These are phyloP conservation scores for Kuraishia cidri DNA, from an alignment of 805 yeast genomes.

Conservation along the genomic window DNA sequence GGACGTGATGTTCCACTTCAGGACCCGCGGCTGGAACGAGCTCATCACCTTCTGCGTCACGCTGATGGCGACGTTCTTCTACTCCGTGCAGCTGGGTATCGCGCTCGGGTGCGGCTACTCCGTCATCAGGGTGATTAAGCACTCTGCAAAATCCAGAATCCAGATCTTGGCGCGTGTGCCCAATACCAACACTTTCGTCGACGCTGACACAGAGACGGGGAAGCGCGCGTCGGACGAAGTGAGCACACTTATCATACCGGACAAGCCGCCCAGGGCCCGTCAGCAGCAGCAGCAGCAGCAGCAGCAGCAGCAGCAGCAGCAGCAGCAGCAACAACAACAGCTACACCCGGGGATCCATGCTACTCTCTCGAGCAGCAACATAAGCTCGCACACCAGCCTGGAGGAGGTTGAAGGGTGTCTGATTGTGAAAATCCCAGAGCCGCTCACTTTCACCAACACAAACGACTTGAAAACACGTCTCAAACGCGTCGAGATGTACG, in stretches of 20 bases:
- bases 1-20: constrained; percentile 67
- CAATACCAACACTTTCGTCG: constrained; percentile 52
- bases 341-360: not conserved
- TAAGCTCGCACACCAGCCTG: constrained; percentile 14
- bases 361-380: constrained; percentile 1
- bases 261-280: not conserved
- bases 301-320: no score
- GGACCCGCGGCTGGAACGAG: constrained; percentile 71
- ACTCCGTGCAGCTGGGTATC: constrained; percentile 85
- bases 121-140: constrained; percentile 67
- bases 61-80: constrained; percentile 50
- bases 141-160: constrained; percentile 74
- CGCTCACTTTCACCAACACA: constrained; percentile 80
- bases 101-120: constrained; percentile 81
- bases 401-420: constrained; percentile 61
- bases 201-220: constrained; percentile 46
- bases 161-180: constrained; percentile 71
- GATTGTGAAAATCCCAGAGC: constrained; percentile 79
- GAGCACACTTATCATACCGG: not conserved
- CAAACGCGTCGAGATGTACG: constrained; percentile 65
- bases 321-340: no score
- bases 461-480: constrained; percentile 65
- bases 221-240: not conserved
- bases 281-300: not conserved
- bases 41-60: constrained; percentile 61